A percentile compares a stretch with the other conserved stretches of the same genome.
phyloP scores from a whole-genome alignment of 2,329 filamentous ascomycete genomes.

The Pyrenophora graminea region DNA sequence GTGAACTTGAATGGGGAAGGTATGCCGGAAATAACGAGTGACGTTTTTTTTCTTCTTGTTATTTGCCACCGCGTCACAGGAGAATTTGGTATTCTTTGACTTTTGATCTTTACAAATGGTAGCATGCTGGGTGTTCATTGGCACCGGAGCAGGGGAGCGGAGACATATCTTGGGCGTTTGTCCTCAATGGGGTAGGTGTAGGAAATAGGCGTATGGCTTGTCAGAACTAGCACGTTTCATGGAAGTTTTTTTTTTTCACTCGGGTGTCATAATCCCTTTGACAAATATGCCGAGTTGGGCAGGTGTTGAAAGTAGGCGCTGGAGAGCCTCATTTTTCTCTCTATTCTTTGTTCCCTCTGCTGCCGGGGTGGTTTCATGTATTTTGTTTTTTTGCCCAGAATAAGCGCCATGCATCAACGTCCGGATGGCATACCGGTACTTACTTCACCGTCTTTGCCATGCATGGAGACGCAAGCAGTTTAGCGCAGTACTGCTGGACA shows the following conservation, averaged over 20 bases:
- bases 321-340: slow-evolving; percentile 8
- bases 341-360: too few relatives aligned
- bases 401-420: too few relatives aligned
- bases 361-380: too few relatives aligned
- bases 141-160: too few relatives aligned
- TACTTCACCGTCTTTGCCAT: too few relatives aligned
- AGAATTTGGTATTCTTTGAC: too few relatives aligned
- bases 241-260: not conserved
- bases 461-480: too few relatives aligned
- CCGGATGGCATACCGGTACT: too few relatives aligned
- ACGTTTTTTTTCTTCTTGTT: not conserved
- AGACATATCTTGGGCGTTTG: not conserved
- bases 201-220: slow-evolving; percentile 14
- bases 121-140: too few relatives aligned
- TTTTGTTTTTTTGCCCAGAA: too few relatives aligned
- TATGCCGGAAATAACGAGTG: not conserved
- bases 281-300: slow-evolving; percentile 4
- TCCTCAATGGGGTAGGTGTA: slow-evolving; percentile 8
- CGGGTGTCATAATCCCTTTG: too few relatives aligned
- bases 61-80: not conserved
- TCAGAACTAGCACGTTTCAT: slow-evolving; percentile 4
- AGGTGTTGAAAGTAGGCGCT: slow-evolving; percentile 16
- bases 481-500: not conserved
- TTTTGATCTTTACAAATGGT: too few relatives aligned
- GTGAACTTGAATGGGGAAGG: not conserved